These are phyloP conservation scores for Aspergillus ostianus DNA, from an alignment of 495 filamentous ascomycete species.

Conservation along the genomic window DNA sequence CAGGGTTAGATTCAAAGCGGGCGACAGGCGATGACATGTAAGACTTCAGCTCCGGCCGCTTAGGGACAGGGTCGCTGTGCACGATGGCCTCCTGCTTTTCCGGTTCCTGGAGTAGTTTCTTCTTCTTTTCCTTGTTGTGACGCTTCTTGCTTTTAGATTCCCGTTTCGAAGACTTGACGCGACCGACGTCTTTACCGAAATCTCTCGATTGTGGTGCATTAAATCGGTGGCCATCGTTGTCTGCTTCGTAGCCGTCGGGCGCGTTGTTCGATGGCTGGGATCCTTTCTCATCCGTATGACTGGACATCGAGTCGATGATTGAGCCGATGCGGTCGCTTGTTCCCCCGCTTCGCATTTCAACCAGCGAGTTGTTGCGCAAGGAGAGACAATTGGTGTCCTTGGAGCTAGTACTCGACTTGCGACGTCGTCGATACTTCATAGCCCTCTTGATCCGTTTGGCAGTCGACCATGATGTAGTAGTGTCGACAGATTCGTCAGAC, in stretches of 20 bases:
- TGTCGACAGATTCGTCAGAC: constrained; percentile 62
- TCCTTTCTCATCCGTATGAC: constrained; percentile 39
- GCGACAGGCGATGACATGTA: constrained; percentile 6
- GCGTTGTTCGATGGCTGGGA: constrained; percentile 33
- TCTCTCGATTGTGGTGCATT: constrained; percentile 32
- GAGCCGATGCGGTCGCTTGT: constrained; percentile 26
- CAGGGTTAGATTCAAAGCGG: not conserved
- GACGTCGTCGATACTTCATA: constrained; percentile 63
- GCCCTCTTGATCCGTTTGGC: constrained; percentile 71
- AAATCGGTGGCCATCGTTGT: constrained; percentile 19
- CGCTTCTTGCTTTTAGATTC: constrained; percentile 23
- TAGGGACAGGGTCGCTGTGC: constrained; percentile 1
- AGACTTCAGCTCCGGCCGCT: constrained; percentile 13
- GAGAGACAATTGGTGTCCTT: constrained; percentile 51
- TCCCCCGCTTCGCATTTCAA: constrained; percentile 15
- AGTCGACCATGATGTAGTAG: constrained; percentile 68
- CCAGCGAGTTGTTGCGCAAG: constrained; percentile 24
- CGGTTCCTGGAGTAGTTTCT: constrained; percentile 26
- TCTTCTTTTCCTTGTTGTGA: constrained; percentile 40
- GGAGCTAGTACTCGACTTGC: constrained; percentile 73
- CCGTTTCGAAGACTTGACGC: constrained; percentile 16
- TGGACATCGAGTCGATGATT: constrained; percentile 28
- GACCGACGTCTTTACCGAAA: constrained; percentile 26
- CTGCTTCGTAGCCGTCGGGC: constrained; percentile 37
- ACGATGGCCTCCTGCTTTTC: constrained; percentile 12